Percentiles rank a stretch among this genome's conserved stretches.
Conservation (phyloP, 768 basidiomycete species). For the Amanita muscaria region DNA sequence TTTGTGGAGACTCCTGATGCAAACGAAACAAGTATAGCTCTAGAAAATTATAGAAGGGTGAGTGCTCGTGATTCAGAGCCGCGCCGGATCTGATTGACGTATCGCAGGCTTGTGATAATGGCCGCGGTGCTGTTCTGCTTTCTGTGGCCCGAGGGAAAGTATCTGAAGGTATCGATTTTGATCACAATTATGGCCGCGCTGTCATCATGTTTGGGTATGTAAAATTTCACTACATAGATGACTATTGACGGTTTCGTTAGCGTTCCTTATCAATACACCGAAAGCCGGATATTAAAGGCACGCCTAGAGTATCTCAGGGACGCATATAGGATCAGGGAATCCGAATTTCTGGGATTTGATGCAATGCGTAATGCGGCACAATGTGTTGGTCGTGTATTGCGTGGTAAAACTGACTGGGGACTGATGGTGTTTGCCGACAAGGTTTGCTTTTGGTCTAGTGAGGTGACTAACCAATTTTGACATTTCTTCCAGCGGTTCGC, state of each 20-base stretch:
- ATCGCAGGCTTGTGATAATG: conserved; percentile 93
- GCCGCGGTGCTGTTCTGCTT: conserved; percentile 89
- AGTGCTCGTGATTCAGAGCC: conserved; percentile 11
- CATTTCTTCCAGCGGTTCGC: conserved; percentile 64
- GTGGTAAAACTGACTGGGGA: conserved; percentile 99
- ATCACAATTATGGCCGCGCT: conserved; percentile 97
- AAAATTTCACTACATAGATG: conserved; percentile 3
- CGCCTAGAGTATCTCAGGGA: conserved; percentile 97
- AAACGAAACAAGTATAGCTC: conserved; percentile 94
- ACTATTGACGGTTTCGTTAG: conserved; percentile 28
- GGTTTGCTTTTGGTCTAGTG: conserved; percentile 33
- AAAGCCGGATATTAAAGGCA: conserved; percentile 94
- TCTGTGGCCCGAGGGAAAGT: conserved; percentile 99
- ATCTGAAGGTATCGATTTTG: conserved; percentile 99
- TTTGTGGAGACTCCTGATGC: conserved; percentile 99
- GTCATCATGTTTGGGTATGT: conserved; percentile 98
- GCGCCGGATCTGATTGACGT: conserved; percentile 6
- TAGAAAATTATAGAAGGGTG: conserved; percentile 95
- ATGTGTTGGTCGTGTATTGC: conserved; percentile 93
- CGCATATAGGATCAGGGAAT: conserved; percentile 95
- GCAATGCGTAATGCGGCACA: conserved; percentile 99
- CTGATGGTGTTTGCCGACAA: conserved; percentile 99
- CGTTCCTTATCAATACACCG: conserved; percentile 96
- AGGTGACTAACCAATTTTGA: not conserved
- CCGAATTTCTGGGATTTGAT: conserved; percentile 97